Evolutionary conservation across 257 asterid genomes (phyloP), one percentile per base, ranked within the genome.

Genomic region (Jaltomata sinuosa): DNA sequence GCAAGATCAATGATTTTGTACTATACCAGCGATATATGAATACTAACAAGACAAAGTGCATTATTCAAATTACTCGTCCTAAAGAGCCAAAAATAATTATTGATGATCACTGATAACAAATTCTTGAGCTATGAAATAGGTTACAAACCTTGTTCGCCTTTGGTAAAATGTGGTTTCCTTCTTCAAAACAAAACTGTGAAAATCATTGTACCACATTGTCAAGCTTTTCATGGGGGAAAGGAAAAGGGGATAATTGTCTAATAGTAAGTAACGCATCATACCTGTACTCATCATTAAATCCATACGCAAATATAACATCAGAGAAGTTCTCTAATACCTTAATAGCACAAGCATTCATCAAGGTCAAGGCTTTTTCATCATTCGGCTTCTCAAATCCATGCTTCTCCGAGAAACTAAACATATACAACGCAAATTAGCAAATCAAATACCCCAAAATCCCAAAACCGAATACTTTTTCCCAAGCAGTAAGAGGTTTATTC

Each of bases 311-410:
- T 49, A 88, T 84, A 71, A 94, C 87, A 85, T 94, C 99, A 38
- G 97, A 96, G 85, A 94, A 96, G 82, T 91, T 93, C 91, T 92
- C 97, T 68, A 91, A 27, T 50, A 94, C 91, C 27, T 87, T 90
- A 87, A 61, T 84, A 3, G 95, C 95, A 89, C 98, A 96, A 21
- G 87, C 91, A 90, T 93, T 93, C 98, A 96, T 94, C 91, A 96
- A 88, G 53, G 87, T 89, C 77, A 93, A 78, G 21, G 92, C 92
- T 83, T 86, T 90, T 83, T 34, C 84, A 83, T 94, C 97, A 78
- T 92, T 88, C 19, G 95, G 96, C 74, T 87, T 96, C 88, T 88
- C 96, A 87, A 94, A 94, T 85, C 87, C 93, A 49, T 93, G 98
- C 84, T 86, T 92, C 87, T 94, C 89, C 5, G 97, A 91, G 86